Percentiles rank a stretch among this genome's conserved stretches.
phyloP scores from a whole-genome alignment of 148 eudicot genomes.

The Rhododendron ferrugineum region DNA sequence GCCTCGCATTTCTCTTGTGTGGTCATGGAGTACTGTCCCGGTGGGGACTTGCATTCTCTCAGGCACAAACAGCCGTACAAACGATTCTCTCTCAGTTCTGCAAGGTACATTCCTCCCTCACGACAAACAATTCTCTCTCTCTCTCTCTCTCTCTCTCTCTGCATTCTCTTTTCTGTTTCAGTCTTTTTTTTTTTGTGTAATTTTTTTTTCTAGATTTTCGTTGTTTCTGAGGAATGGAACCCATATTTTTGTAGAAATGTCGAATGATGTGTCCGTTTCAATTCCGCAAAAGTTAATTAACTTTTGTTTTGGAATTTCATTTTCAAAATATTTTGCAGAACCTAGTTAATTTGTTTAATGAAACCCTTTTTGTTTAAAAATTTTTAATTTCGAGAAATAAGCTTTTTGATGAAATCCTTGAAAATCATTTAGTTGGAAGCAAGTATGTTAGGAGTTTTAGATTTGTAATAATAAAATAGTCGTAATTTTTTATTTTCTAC shows the following conservation, averaged over 20 bases:
- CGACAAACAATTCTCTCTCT: neutral
- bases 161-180: neutral
- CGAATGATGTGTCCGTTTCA: conserved; percentile 14
- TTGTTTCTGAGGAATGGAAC: conserved; percentile 16
- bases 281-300: neutral
- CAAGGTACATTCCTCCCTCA: conserved; percentile 39
- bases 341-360: too few species aligned
- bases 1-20: conserved; percentile 72
- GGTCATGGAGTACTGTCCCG: conserved; percentile 81
- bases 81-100: conserved; percentile 56
- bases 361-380: too few species aligned
- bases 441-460: neutral
- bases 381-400: too few species aligned
- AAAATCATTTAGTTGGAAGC: neutral
- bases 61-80: conserved; percentile 51
- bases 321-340: too few species aligned
- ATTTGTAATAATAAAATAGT: neutral
- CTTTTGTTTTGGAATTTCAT: neutral
- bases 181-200: too few species aligned
- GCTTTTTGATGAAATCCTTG: too few species aligned
- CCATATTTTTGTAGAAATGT: conserved; percentile 16
- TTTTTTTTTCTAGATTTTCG: too few species aligned
- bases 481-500: neutral
- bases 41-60: conserved; percentile 82
- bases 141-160: neutral